phyloP scores from a whole-genome alignment of 2,329 filamentous ascomycete genomes.

The Rhynchosporium secalis region DNA sequence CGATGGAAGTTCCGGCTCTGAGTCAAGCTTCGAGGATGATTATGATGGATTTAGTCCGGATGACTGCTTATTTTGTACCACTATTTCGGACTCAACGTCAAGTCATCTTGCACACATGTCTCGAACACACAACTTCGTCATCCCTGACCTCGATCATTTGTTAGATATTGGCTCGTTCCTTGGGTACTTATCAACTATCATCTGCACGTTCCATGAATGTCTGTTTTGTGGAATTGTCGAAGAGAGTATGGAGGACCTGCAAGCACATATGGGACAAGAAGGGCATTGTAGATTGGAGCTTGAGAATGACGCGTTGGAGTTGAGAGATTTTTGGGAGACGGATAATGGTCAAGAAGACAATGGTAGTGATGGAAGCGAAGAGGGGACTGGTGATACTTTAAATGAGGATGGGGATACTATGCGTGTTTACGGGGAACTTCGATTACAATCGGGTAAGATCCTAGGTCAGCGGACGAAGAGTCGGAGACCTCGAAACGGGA shows the following conservation, averaged over 20 bases:
- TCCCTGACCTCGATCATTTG: conserved; percentile 45
- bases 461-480: conserved; percentile 37
- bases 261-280: conserved; percentile 53
- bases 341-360: conserved; percentile 20
- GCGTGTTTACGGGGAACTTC: conserved; percentile 29
- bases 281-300: conserved; percentile 49
- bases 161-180: conserved; percentile 51
- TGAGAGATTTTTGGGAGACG: conserved; percentile 15
- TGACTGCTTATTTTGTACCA: conserved; percentile 48
- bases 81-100: conserved; percentile 37
- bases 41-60: conserved; percentile 34
- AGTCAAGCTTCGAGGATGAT: conserved; percentile 11
- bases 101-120: conserved; percentile 51
- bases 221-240: conserved; percentile 50
- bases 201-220: conserved; percentile 52
- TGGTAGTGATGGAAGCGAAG: conserved; percentile 24
- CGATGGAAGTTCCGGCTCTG: neutral
- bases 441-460: conserved; percentile 43
- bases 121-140: conserved; percentile 47
- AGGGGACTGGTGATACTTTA: conserved; percentile 15
- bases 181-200: conserved; percentile 49
- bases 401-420: too few relatives aligned
- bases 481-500: too few relatives aligned
- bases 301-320: neutral
- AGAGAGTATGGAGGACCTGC: conserved; percentile 46